These are phyloP conservation scores for Juncus effusus DNA, from an alignment of 176 grass and related monocot species.

Conservation along the genomic window DNA sequence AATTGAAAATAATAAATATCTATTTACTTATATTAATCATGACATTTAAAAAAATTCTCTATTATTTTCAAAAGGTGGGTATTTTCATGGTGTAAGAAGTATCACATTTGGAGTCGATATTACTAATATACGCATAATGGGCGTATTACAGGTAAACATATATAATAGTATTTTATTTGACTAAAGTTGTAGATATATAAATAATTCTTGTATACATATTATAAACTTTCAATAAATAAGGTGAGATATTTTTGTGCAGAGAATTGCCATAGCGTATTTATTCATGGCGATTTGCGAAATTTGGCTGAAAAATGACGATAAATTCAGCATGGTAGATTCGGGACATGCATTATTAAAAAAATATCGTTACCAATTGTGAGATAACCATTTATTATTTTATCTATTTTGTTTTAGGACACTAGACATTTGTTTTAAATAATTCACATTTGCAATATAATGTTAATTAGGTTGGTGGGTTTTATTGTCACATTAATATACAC, in stretches of 20 bases:
- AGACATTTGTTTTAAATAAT: not conserved
- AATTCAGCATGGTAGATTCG: slow-evolving; percentile 21
- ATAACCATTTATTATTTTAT: not conserved
- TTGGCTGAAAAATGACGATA: slow-evolving; percentile 39
- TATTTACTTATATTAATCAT: slow-evolving; percentile 7
- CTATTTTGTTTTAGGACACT: not conserved
- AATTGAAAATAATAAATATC: not conserved
- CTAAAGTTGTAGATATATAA: not conserved
- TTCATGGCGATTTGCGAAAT: slow-evolving; percentile 65
- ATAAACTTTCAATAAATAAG: too few relatives aligned
- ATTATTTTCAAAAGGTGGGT: slow-evolving; percentile 52
- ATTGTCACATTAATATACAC: slow-evolving; percentile 43
- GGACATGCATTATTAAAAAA: slow-evolving; percentile 34
- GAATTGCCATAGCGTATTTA: slow-evolving; percentile 68
- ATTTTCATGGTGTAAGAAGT: slow-evolving; percentile 51
- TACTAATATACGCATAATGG: slow-evolving; percentile 53
- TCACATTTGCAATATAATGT: too few relatives aligned
- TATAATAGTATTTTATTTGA: slow-evolving; percentile 2
- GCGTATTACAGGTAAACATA: slow-evolving; percentile 56
- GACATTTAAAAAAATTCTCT: not conserved
- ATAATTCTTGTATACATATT: too few relatives aligned
- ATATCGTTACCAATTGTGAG: slow-evolving; percentile 74
- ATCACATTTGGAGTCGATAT: slow-evolving; percentile 62
- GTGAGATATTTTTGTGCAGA: slow-evolving; percentile 29
- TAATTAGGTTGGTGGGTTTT: slow-evolving; percentile 54